Percentiles rank a stretch among this genome's conserved stretches.
phyloP scores from a whole-genome alignment of 345 rosid genomes.

The Populus alba region DNA sequence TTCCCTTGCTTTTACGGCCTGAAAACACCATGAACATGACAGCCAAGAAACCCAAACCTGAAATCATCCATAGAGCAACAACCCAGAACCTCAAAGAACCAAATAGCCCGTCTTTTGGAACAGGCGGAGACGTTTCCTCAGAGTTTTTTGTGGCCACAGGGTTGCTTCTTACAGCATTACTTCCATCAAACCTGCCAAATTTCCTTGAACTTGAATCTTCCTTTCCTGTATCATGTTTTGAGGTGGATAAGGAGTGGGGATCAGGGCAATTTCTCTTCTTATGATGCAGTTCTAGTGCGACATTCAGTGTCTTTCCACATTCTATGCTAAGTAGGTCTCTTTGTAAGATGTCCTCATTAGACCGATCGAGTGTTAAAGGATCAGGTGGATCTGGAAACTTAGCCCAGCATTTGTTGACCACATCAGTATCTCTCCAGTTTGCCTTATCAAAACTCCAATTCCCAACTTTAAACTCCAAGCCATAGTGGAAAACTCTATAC shows the following conservation, averaged over 20 bases:
- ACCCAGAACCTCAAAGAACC: conserved; percentile 70
- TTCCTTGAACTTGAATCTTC: conserved; percentile 41
- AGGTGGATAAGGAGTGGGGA: conserved; percentile 30
- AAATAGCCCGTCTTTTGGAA: conserved; percentile 44
- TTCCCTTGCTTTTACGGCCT: conserved; percentile 53
- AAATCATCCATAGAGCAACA: conserved; percentile 62
- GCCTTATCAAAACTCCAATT: conserved; percentile 99
- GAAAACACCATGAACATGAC: conserved; percentile 57
- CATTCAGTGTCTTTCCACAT: conserved; percentile 75
- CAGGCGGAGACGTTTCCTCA: conserved; percentile 33
- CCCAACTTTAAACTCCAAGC: conserved; percentile 81
- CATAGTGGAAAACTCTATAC: conserved; percentile 92
- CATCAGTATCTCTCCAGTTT: conserved; percentile 72
- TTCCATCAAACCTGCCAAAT: conserved; percentile 34
- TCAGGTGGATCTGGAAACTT: conserved; percentile 88
- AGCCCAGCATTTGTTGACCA: conserved; percentile 83
- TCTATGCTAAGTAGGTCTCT: conserved; percentile 90
- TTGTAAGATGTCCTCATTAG: conserved; percentile 44
- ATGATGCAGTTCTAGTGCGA: conserved; percentile 81
- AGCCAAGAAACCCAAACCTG: conserved; percentile 67
- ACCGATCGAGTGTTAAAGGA: conserved; percentile 49
- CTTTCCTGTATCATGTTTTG: conserved; percentile 18
- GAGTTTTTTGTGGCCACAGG: conserved; percentile 22
- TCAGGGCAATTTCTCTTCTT: conserved; percentile 65
- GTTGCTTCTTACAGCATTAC: conserved; percentile 25